phyloP scores from a whole-genome alignment of 768 basidiomycete genomes.

The Crucibulum laeve region DNA sequence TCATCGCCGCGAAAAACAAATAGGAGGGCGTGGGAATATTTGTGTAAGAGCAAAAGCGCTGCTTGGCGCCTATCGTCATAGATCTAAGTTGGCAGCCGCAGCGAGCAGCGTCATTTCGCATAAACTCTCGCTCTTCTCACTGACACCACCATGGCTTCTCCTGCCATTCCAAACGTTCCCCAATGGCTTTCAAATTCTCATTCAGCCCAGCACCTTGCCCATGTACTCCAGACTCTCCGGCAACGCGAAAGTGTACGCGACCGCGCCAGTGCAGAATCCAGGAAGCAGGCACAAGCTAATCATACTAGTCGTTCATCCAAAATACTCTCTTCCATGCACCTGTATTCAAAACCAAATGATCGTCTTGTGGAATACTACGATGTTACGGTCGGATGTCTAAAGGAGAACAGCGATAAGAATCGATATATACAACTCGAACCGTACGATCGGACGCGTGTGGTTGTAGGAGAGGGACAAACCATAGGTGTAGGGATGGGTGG shows the following conservation, averaged over 20 bases:
- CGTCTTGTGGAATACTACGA: no score
- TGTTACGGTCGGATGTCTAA: constrained; percentile 40
- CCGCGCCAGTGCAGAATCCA: constrained; percentile 21
- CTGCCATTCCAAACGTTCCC: constrained; percentile 15
- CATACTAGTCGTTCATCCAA: background rate
- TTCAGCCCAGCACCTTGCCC: constrained; percentile 15
- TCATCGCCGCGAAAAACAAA: constrained; percentile 12
- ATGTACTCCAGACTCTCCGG: constrained; percentile 28
- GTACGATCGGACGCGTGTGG: constrained; percentile 78
- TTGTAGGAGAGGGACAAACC: constrained; percentile 29
- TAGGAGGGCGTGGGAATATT: constrained; percentile 8
- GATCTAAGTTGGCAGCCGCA: no score
- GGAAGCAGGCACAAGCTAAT: constrained; percentile 7
- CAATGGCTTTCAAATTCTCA: constrained; percentile 24
- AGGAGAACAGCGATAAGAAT: constrained; percentile 45
- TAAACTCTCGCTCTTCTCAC: background rate
- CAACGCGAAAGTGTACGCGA: constrained; percentile 30
- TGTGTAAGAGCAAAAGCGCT: background rate
- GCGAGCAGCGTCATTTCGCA: background rate
- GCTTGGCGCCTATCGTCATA: background rate
- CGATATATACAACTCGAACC: constrained; percentile 74
- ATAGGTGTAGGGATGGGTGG: constrained; percentile 5
- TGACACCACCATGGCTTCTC: constrained; percentile 1
- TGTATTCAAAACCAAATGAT: constrained; percentile 14
- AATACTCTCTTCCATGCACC: no score